These are phyloP conservation scores for Termitomyces sp. DNA, from an alignment of 768 basidiomycete genomes.

Conservation along the genomic window DNA sequence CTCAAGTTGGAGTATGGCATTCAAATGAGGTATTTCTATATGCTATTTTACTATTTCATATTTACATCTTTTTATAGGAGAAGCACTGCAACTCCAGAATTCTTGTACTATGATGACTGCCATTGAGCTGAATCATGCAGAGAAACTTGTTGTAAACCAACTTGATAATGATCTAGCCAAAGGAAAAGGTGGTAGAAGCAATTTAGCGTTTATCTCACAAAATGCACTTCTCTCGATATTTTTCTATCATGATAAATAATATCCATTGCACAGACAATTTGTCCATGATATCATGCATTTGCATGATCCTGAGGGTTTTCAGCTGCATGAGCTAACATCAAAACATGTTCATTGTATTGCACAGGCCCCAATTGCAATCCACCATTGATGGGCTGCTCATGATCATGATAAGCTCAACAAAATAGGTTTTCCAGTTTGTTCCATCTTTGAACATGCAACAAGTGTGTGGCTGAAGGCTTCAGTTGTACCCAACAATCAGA, in stretches of 20 bases:
- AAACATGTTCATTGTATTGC: neutral
- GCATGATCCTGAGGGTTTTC: neutral
- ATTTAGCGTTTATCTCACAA: neutral
- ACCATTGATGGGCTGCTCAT: neutral
- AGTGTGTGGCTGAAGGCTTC: conserved; percentile 4
- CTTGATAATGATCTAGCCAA: neutral
- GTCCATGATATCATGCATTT: neutral
- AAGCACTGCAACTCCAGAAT: neutral
- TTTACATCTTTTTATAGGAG: neutral
- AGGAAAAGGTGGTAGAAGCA: no score
- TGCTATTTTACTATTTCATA: neutral
- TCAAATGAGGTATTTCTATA: neutral
- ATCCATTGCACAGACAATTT: neutral
- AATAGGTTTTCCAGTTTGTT: conserved; percentile 35
- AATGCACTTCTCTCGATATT: neutral
- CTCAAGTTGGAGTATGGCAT: neutral
- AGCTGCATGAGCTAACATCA: no score
- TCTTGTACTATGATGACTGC: neutral
- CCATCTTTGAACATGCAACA: conserved; percentile 5
- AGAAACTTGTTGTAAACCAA: neutral
- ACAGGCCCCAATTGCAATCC: neutral
- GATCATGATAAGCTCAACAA: conserved; percentile 33
- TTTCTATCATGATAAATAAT: neutral
- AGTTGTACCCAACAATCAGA: conserved; percentile 8
- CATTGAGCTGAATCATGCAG: neutral